A percentile compares a stretch with the other conserved stretches of the same genome.
phyloP scores from a whole-genome alignment of 495 filamentous ascomycete genomes.

The Penicillium chermesinum region DNA sequence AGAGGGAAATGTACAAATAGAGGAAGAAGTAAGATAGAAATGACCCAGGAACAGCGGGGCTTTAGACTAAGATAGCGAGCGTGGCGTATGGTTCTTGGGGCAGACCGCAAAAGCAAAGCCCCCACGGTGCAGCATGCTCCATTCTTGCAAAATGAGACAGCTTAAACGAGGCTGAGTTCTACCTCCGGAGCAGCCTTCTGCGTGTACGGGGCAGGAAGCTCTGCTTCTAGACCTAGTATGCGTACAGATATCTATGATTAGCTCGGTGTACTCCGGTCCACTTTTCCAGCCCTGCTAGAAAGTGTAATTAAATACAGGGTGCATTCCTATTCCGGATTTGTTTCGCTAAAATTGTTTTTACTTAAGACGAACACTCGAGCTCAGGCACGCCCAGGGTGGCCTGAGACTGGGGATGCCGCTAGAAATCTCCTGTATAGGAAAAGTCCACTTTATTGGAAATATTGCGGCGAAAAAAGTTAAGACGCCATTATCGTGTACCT shows the following conservation, averaged over 20 bases:
- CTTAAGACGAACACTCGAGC: neutral
- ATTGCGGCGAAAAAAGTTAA: neutral
- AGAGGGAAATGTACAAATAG: constrained; percentile 2
- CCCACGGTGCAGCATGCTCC: neutral
- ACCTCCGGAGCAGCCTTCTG: neutral
- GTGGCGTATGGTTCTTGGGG: neutral
- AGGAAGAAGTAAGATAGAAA: constrained; percentile 4
- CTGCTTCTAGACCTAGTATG: too few species aligned
- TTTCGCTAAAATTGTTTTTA: neutral
- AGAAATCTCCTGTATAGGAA: neutral
- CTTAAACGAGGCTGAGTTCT: neutral
- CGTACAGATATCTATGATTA: too few species aligned
- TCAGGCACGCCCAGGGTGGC: constrained; percentile 6
- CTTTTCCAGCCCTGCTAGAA: neutral
- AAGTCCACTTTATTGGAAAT: neutral
- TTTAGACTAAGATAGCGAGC: neutral
- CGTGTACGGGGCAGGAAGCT: too few species aligned
- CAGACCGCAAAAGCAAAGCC: neutral
- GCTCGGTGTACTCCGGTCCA: neutral
- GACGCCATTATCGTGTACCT: neutral
- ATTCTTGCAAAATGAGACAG: neutral
- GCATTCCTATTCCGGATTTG: neutral
- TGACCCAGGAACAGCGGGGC: neutral
- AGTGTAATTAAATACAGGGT: neutral
- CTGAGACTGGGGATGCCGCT: neutral